Evolutionary conservation across 306 rosid genomes (phyloP).

Genomic region (Citrullus colocynthis): DNA sequence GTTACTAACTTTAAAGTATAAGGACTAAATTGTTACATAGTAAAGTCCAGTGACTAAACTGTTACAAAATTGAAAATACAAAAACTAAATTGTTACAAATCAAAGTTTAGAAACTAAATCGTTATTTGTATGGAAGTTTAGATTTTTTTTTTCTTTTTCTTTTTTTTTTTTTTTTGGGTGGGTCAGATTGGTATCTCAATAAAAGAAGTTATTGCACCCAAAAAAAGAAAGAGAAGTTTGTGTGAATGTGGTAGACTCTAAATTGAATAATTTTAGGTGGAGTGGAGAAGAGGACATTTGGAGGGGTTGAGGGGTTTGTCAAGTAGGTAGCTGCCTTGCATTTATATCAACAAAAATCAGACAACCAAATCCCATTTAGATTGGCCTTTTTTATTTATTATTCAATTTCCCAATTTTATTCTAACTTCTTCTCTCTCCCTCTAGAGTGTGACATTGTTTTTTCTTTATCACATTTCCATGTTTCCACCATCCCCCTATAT

Average conservation of each 20-base stretch:
- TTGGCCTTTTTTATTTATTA: neutral
- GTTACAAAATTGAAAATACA: too few species aligned
- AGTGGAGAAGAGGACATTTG: neutral
- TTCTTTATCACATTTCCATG: neutral
- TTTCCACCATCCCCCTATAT: too few species aligned
- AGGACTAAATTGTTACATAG: too few species aligned
- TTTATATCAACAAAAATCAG: slow-evolving; percentile 11
- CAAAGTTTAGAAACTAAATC: too few species aligned
- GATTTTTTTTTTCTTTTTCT: too few species aligned
- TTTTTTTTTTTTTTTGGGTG: neutral
- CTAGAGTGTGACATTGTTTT: neutral
- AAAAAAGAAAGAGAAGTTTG: neutral
- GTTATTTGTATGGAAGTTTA: too few species aligned
- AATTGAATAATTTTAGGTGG: neutral
- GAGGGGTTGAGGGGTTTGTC: neutral
- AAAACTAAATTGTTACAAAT: too few species aligned
- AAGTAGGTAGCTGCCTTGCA: slow-evolving; percentile 1
- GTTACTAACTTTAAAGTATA: too few species aligned
- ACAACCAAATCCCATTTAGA: slow-evolving; percentile 3
- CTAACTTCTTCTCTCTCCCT: neutral
- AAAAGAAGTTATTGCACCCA: neutral
- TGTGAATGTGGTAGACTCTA: neutral
- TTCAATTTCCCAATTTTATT: neutral
- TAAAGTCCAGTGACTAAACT: too few species aligned
- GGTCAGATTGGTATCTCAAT: neutral